Evolutionary conservation across 116 monocot genomes (phyloP).

Genomic region (Dioscorea cayenensis): DNA sequence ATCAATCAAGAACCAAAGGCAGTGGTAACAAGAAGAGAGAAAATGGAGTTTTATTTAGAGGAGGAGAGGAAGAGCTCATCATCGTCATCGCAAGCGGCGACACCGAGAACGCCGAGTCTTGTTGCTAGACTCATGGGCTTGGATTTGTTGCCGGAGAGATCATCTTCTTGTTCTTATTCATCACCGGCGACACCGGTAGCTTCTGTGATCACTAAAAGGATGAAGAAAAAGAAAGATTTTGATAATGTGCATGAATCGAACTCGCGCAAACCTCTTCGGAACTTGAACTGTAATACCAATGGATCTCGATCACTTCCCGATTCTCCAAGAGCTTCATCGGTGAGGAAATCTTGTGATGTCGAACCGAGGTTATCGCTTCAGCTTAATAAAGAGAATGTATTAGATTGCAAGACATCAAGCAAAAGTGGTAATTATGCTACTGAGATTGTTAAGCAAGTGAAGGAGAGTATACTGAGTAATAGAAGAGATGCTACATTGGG

Average conservation of each 20-base stretch:
- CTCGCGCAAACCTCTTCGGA: slow-evolving; percentile 29
- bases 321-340: slow-evolving; percentile 67
- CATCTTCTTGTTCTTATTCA: too few species aligned
- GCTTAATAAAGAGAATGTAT: slow-evolving; percentile 42
- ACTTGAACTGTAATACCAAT: slow-evolving; percentile 23
- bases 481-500: slow-evolving; percentile 7
- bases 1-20: not conserved
- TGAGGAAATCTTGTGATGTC: slow-evolving; percentile 35
- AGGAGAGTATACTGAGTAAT: slow-evolving; percentile 17
- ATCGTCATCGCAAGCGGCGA: slow-evolving; percentile 17
- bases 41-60: slow-evolving; percentile 6
- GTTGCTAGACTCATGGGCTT: slow-evolving; percentile 91
- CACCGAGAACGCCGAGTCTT: slow-evolving; percentile 58
- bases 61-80: slow-evolving; percentile 7
- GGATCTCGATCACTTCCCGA: slow-evolving; percentile 63
- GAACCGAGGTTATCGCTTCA: slow-evolving; percentile 58
- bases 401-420: not conserved
- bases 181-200: not conserved
- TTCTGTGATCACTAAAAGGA: not conserved
- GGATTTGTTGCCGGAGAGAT: slow-evolving; percentile 35
- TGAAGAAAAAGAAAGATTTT: slow-evolving; percentile 14
- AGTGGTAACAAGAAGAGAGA: slow-evolving; percentile 11
- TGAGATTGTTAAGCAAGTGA: slow-evolving; percentile 44
- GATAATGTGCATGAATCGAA: not conserved
- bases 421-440: slow-evolving; percentile 14